Conservation (phyloP, 352 stramenopile genomes). For the Phytophthora sojae region DNA sequence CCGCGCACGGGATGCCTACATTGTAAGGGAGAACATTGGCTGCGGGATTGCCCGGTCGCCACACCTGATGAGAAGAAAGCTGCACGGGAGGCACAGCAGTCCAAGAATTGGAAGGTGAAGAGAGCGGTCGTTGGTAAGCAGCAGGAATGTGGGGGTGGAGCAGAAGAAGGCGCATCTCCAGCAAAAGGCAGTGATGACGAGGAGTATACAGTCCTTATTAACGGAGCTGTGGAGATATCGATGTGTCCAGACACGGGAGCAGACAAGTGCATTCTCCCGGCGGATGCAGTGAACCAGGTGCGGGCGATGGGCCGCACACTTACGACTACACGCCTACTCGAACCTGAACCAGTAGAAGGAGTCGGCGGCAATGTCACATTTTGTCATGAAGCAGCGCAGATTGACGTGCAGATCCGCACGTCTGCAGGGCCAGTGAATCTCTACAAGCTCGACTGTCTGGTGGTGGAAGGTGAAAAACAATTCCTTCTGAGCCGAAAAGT, state of each 20-base stretch:
- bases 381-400: background rate
- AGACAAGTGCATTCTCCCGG: background rate
- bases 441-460: conserved; percentile 10
- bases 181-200: background rate
- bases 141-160: background rate
- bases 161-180: background rate
- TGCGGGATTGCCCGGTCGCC: background rate
- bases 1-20: background rate
- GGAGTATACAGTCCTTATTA: conserved; percentile 5
- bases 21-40: background rate
- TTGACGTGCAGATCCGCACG: conserved; percentile 17
- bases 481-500: conserved; percentile 13
- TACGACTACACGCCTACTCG: background rate
- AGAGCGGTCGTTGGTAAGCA: background rate
- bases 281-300: too few species aligned
- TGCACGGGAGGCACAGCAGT: background rate
- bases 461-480: conserved; percentile 1
- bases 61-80: background rate
- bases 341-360: background rate
- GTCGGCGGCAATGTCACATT: background rate
- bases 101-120: background rate
- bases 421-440: conserved; percentile 18
- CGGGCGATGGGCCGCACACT: background rate
- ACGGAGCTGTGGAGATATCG: conserved; percentile 11
- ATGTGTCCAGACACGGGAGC: conserved; percentile 17